Percentiles rank a stretch among this genome's conserved stretches.
phyloP scores from a whole-genome alignment of 768 basidiomycete species.

The Amanita jacksonii region DNA sequence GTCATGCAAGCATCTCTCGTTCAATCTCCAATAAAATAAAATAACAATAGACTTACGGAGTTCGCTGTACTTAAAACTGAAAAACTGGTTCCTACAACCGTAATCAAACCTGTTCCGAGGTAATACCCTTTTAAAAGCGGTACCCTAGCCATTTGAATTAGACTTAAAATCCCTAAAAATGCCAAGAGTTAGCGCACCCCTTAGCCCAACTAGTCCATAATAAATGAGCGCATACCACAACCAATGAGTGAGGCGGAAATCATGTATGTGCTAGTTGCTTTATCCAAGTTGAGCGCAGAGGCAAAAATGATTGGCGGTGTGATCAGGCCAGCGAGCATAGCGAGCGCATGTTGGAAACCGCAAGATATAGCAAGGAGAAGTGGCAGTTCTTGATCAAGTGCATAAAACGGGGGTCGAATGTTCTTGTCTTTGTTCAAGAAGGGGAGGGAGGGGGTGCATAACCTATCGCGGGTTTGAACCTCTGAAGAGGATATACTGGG shows the following conservation, averaged over 20 bases:
- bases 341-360: constrained; percentile 68
- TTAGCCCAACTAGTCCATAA: too few relatives aligned
- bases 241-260: constrained; percentile 74
- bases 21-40: background rate
- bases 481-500: background rate
- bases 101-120: constrained; percentile 72
- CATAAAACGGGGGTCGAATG: constrained; percentile 62
- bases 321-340: constrained; percentile 77
- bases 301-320: constrained; percentile 80
- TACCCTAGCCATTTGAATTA: constrained; percentile 71
- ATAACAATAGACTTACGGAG: constrained; percentile 33
- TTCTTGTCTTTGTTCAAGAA: constrained; percentile 31
- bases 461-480: constrained; percentile 20
- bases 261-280: constrained; percentile 59
- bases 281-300: constrained; percentile 48
- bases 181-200: too few relatives aligned
- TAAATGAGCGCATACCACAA: constrained; percentile 40
- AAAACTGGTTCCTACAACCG: constrained; percentile 77
- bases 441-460: constrained; percentile 63
- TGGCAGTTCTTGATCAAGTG: constrained; percentile 62
- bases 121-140: constrained; percentile 53
- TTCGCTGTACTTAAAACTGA: constrained; percentile 67
- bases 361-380: constrained; percentile 62
- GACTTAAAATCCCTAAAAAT: constrained; percentile 69
- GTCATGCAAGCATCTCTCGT: background rate